Base-by-base conservation (phyloP, 371 early-diverging fungal genomes). In the Apophysomyces elegans region DNA sequence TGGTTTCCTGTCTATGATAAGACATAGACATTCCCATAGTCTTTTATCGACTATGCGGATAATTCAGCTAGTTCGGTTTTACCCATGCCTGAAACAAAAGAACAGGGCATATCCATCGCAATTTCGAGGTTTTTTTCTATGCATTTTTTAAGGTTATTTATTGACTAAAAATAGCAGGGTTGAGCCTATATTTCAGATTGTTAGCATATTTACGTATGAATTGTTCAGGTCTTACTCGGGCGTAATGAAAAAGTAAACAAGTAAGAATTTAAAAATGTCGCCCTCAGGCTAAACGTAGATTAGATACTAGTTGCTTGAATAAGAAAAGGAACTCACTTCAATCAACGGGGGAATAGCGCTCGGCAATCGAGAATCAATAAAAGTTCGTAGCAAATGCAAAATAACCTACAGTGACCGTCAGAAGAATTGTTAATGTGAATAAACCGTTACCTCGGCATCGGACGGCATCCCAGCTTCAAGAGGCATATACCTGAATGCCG, bases 231-330 rank as follows among this genome's bases (percentile, higher is more conserved):
- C 68, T 58, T 68, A 68, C 65, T 69, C 69, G 56, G 64, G 65
- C 1, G 65, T 69, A 37, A 61, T 65, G 37, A 60, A 69, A 47
- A 69, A 69, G 44, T 65, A 69, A 14, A 69, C 43, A 37, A 69
- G 43, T 41, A 69, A 38, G 58, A 65, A 69, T 26, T 65, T 60
- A 39, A 65, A 62, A 21, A 65, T 43, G 38, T 69, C 69, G 38
- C 64, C 62, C 41, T 69, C 64, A 11, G 43, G 43, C 69, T 69
- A 61, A 39, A 18, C 32, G 32, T 1, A 47, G n/a, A 18, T 14
- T 18, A 18, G 32, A 26, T 26, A 26, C 32, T 2, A 2, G 32
- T 26, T 26, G 2, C 32, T 2, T 1, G 32, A 2, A 26, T 3
- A 26, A 26, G 32, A 26, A 13, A 2, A 35, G n/a, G 1, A 6